Percentiles rank a stretch among this genome's conserved stretches.
Conservation (phyloP, 495 filamentous ascomycete genomes). For the Lasiosphaeria hispida region DNA sequence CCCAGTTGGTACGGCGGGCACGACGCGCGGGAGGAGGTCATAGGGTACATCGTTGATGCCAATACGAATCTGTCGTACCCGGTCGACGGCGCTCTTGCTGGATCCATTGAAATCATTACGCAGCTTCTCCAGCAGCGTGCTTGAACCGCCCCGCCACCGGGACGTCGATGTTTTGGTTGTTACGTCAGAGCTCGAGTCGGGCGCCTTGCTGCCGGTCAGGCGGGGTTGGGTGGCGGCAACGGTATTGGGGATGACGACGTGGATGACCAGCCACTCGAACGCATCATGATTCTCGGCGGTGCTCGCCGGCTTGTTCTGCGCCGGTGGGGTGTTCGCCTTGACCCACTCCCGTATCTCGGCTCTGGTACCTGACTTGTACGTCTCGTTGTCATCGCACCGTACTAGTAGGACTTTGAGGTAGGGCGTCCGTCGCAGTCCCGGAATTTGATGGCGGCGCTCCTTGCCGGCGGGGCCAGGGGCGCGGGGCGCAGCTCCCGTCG, state of each 20-base stretch:
- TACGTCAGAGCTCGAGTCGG: constrained; percentile 38
- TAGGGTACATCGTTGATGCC: constrained; percentile 61
- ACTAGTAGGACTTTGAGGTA: constrained; percentile 90
- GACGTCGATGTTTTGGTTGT: constrained; percentile 46
- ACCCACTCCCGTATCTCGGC: constrained; percentile 88
- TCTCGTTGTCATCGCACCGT: constrained; percentile 90
- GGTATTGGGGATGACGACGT: constrained; percentile 82
- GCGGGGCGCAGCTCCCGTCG: constrained; percentile 20
- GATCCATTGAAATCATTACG: constrained; percentile 87
- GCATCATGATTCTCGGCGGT: constrained; percentile 82
- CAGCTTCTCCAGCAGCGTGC: constrained; percentile 84
- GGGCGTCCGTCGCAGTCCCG: constrained; percentile 86
- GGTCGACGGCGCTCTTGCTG: constrained; percentile 72
- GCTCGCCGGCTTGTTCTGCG: constrained; percentile 49
- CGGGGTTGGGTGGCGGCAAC: constrained; percentile 68
- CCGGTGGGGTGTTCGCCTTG: constrained; percentile 61
- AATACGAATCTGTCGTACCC: constrained; percentile 81
- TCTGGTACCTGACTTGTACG: constrained; percentile 76
- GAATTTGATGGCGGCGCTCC: constrained; percentile 89
- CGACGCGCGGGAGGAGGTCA: constrained; percentile 52
- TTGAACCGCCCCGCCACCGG: constrained; percentile 76
- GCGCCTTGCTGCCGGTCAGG: constrained; percentile 33
- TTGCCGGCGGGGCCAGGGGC: constrained; percentile 23
- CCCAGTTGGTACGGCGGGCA: constrained; percentile 55
- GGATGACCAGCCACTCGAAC: constrained; percentile 93